Percentiles rank a stretch among this genome's conserved stretches.
Evolutionary conservation across 2,329 filamentous ascomycete species (phyloP).

Genomic region (Emmonsia crescens): DNA sequence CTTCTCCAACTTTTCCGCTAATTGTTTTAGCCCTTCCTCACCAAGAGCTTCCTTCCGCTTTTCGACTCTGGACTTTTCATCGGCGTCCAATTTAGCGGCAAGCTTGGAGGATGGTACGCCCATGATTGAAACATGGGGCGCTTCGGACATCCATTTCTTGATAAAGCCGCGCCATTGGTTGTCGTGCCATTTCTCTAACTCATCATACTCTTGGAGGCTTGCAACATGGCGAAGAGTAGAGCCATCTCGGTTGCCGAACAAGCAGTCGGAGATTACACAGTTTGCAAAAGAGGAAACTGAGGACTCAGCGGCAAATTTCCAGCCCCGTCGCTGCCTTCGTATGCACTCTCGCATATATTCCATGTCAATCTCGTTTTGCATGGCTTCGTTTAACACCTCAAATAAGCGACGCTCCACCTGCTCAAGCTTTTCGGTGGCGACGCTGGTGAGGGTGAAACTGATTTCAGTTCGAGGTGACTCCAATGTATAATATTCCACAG

Average conservation of each 20-base stretch:
- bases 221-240: conserved; percentile 56
- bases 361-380: conserved; percentile 71
- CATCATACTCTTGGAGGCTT: conserved; percentile 47
- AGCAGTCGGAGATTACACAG: conserved; percentile 81
- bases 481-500: conserved; percentile 69
- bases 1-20: conserved; percentile 64
- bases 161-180: conserved; percentile 73
- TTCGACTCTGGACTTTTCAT: conserved; percentile 68
- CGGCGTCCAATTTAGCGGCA: conserved; percentile 67
- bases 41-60: conserved; percentile 71
- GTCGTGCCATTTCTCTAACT: conserved; percentile 69
- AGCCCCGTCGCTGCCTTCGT: conserved; percentile 64
- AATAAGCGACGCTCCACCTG: conserved; percentile 79
- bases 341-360: conserved; percentile 82
- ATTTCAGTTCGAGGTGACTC: conserved; percentile 71
- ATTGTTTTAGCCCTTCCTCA: conserved; percentile 63
- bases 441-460: conserved; percentile 74
- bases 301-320: conserved; percentile 73
- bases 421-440: conserved; percentile 73
- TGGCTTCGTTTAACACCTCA: conserved; percentile 69
- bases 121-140: conserved; percentile 75
- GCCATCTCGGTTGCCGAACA: conserved; percentile 80
- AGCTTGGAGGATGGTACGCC: conserved; percentile 75
- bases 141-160: conserved; percentile 73
- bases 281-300: conserved; percentile 71